Evolutionary conservation across 1,284 basidiomycete genomes (phyloP).

Genomic region (Ganoderma sinense): DNA sequence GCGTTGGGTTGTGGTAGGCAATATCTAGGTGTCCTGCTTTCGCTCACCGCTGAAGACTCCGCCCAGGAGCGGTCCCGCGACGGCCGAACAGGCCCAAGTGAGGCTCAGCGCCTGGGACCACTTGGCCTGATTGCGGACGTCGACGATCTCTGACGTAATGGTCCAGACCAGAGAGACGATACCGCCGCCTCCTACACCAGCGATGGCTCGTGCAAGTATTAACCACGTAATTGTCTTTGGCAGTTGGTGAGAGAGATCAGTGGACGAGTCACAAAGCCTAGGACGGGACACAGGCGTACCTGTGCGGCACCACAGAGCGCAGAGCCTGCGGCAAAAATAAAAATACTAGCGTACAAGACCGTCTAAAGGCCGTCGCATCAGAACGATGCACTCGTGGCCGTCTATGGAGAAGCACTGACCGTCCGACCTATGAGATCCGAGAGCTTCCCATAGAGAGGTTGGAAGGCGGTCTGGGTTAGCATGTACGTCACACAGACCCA

Average conservation of each 20-base stretch:
- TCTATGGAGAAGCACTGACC: conserved; percentile 43
- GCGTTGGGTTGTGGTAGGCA: background rate
- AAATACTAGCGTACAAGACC: conserved; percentile 72
- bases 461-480: conserved; percentile 83
- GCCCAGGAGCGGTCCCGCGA: conserved; percentile 81
- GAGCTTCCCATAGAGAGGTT: conserved; percentile 79
- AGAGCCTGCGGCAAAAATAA: conserved; percentile 75
- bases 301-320: conserved; percentile 74
- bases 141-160: conserved; percentile 81
- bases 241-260: background rate
- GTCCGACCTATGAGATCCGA: conserved; percentile 82
- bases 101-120: conserved; percentile 85
- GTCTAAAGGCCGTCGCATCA: conserved; percentile 47
- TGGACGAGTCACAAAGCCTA: no score
- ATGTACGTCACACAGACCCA: conserved; percentile 86
- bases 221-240: conserved; percentile 66
- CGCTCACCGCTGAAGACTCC: conserved; percentile 80
- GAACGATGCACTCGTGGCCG: conserved; percentile 17
- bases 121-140: conserved; percentile 69
- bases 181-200: conserved; percentile 81
- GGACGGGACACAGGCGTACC: conserved; percentile 46
- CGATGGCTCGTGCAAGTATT: conserved; percentile 61
- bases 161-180: conserved; percentile 86
- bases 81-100: conserved; percentile 84
- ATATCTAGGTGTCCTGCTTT: background rate